Conservation (phyloP, 495 filamentous ascomycete genomes). For the Parachaetomium inaequale region DNA sequence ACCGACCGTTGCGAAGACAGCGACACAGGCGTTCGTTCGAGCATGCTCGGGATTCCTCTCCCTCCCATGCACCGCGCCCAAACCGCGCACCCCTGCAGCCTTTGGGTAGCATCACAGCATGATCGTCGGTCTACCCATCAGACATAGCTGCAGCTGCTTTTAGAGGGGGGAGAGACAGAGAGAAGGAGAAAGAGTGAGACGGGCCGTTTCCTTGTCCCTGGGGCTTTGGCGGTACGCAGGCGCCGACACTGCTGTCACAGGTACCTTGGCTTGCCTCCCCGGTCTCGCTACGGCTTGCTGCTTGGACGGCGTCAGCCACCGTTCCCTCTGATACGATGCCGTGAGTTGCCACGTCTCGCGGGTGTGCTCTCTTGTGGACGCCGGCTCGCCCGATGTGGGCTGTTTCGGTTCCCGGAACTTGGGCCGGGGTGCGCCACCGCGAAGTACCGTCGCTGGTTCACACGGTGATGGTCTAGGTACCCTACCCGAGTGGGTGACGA, state of each 20-base stretch:
- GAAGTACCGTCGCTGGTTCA: neutral
- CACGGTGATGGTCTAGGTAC: neutral
- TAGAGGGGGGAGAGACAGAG: neutral
- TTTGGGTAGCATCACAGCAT: slow-evolving; percentile 20
- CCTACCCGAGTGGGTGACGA: neutral
- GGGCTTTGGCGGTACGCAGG: neutral
- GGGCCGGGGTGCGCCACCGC: slow-evolving; percentile 1
- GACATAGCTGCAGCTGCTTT: neutral
- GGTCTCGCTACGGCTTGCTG: neutral
- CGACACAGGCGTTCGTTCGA: neutral
- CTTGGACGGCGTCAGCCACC: neutral
- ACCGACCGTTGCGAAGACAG: neutral
- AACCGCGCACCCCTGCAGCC: neutral
- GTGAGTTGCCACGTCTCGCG: neutral
- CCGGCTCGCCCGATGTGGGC: neutral
- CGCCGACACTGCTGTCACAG: neutral
- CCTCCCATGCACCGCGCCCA: neutral
- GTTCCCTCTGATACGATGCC: neutral
- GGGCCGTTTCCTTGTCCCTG: neutral
- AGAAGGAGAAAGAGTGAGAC: neutral
- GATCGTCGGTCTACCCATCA: slow-evolving; percentile 1
- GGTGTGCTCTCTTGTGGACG: neutral
- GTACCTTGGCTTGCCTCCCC: neutral
- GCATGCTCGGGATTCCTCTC: neutral
- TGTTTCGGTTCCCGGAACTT: slow-evolving; percentile 5